Evolutionary conservation across 2,329 filamentous ascomycete genomes (phyloP).

Genomic region (Aspergillus persii): DNA sequence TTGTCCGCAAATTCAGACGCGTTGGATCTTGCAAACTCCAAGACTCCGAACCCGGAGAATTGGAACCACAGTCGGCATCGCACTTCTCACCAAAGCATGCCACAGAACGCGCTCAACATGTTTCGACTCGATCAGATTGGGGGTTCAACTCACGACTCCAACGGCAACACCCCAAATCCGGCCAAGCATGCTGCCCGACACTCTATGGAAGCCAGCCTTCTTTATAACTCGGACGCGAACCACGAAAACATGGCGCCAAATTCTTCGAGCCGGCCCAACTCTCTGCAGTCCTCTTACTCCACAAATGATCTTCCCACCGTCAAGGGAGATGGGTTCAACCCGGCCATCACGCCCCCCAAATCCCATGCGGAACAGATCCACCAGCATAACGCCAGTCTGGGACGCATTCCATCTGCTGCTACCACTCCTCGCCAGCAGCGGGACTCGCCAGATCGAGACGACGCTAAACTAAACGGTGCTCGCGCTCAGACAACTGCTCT

Average conservation of each 20-base stretch:
- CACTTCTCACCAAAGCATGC: constrained; percentile 59
- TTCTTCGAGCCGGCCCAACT: constrained; percentile 39
- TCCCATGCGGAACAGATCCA: constrained; percentile 60
- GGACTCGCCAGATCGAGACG: constrained; percentile 45
- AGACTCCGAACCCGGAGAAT: constrained; percentile 63
- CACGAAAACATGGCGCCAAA: constrained; percentile 26
- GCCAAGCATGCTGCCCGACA: constrained; percentile 43
- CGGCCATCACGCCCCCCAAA: constrained; percentile 50
- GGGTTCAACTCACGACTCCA: constrained; percentile 30
- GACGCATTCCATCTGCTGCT: constrained; percentile 69
- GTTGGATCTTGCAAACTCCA: constrained; percentile 72
- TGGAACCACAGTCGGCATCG: constrained; percentile 70
- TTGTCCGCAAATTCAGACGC: constrained; percentile 78
- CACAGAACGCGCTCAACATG: constrained; percentile 51
- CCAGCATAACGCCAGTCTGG: constrained; percentile 77
- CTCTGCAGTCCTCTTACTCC: constrained; percentile 80
- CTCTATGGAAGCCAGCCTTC: constrained; percentile 45
- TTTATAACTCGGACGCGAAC: constrained; percentile 30
- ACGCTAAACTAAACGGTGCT: constrained; percentile 47
- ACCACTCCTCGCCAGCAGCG: constrained; percentile 61
- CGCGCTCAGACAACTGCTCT: constrained; percentile 68
- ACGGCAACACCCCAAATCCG: constrained; percentile 28
- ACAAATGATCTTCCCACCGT: constrained; percentile 83
- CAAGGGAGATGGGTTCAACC: constrained; percentile 62
- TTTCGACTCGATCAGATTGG: constrained; percentile 39